These are phyloP conservation scores for Colletotrichum sp. DNA, from an alignment of 2,329 filamentous ascomycete species.

Conservation along the genomic window DNA sequence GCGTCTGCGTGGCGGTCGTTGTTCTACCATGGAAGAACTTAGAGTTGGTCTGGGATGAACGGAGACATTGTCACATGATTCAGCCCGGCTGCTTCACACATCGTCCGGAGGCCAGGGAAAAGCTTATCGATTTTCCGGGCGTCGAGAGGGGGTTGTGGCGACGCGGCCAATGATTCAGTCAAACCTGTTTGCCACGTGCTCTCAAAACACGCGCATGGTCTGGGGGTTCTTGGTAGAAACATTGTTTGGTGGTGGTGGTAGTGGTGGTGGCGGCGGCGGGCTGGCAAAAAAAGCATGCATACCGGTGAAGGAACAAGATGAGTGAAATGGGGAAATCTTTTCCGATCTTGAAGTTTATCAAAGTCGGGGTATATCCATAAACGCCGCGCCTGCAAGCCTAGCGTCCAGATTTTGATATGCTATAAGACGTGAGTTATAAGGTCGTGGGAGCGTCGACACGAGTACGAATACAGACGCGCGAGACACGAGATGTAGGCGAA, in stretches of 20 bases:
- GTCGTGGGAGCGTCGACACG: neutral
- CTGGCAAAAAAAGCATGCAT: neutral
- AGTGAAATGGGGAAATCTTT: neutral
- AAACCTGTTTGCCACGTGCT: neutral
- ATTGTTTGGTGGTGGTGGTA: neutral
- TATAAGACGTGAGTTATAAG: neutral
- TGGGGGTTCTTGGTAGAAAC: neutral
- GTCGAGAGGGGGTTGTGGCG: neutral
- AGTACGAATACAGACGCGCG: neutral
- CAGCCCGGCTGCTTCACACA: neutral
- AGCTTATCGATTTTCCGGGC: neutral
- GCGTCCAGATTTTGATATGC: neutral
- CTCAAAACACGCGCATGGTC: neutral
- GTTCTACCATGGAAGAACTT: neutral
- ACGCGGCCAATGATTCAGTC: constrained; percentile 1
- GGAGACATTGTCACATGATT: neutral
- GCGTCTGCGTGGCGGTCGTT: neutral
- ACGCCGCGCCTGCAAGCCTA: neutral
- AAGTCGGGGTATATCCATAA: neutral
- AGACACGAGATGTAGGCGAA: neutral
- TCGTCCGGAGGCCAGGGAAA: neutral
- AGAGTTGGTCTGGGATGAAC: constrained; percentile 5
- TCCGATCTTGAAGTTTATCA: neutral
- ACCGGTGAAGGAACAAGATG: neutral
- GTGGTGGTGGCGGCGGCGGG: neutral